Evolutionary conservation across 2,329 filamentous ascomycete species (phyloP).

Genomic region (Trichoderma guizhouense): DNA sequence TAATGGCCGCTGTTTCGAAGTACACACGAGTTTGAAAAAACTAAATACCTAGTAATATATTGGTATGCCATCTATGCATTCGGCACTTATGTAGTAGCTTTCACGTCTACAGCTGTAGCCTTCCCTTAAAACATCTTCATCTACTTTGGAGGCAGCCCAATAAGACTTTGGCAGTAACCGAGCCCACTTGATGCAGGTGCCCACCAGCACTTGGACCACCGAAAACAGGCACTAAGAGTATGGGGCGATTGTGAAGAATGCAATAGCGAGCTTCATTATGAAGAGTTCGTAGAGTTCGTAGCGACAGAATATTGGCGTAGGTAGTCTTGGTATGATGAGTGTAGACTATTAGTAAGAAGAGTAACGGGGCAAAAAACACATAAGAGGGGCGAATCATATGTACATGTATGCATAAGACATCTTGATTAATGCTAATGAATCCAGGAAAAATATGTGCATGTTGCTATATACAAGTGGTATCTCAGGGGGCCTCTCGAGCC

Average conservation of each 20-base stretch:
- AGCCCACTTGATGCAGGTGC: not conserved
- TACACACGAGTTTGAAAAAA: not conserved
- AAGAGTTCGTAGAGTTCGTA: not conserved
- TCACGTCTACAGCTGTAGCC: not conserved
- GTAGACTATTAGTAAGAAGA: not conserved
- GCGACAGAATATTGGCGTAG: not conserved
- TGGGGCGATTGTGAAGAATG: not conserved
- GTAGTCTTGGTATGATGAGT: not conserved
- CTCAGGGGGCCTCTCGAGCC: constrained; percentile 14
- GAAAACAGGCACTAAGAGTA: not conserved
- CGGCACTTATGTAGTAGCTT: no score
- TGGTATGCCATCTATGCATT: no score
- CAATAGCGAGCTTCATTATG: not conserved
- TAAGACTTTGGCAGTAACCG: not conserved
- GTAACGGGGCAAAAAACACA: not conserved
- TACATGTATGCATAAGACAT: not conserved
- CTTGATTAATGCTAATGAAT: not conserved
- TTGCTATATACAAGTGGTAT: constrained; percentile 16
- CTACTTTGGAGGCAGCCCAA: not conserved
- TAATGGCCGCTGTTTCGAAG: not conserved
- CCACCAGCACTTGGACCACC: not conserved
- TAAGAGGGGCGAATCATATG: not conserved
- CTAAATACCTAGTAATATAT: no score
- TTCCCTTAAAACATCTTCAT: not conserved
- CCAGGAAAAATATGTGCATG: constrained; percentile 2